phyloP scores from a whole-genome alignment of 2,329 filamentous ascomycete species.

The Erysiphe neolycopersici region DNA sequence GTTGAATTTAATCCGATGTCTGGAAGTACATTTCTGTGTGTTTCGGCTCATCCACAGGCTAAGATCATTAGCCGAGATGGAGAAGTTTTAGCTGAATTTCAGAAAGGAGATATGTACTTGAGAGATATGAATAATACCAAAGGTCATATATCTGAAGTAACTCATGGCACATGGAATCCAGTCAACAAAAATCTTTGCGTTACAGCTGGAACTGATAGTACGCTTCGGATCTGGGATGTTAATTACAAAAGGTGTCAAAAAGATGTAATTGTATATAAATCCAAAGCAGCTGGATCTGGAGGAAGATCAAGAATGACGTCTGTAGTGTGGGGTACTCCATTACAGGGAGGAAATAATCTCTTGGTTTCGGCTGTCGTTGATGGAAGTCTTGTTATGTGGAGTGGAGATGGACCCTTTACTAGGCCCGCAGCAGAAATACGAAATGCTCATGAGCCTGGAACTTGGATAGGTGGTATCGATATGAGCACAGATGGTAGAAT shows the following conservation, averaged over 20 bases:
- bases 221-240: conserved; percentile 86
- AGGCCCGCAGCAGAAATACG: conserved; percentile 61
- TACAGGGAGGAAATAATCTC: conserved; percentile 52
- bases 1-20: conserved; percentile 66
- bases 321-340: conserved; percentile 56
- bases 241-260: conserved; percentile 77
- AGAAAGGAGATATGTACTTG: conserved; percentile 96
- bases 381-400: conserved; percentile 76
- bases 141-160: conserved; percentile 80
- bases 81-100: conserved; percentile 60
- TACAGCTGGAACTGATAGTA: conserved; percentile 86
- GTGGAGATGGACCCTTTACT: conserved; percentile 62
- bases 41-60: conserved; percentile 72
- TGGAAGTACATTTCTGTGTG: conserved; percentile 56
- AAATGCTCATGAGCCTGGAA: conserved; percentile 56
- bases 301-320: conserved; percentile 86
- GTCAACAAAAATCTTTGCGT: conserved; percentile 61
- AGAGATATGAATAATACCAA: conserved; percentile 96
- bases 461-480: conserved; percentile 80
- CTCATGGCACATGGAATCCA: conserved; percentile 75
- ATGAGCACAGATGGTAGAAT: conserved; percentile 77
- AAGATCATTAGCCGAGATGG: conserved; percentile 78
- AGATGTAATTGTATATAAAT: conserved; percentile 90
- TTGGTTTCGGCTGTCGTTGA: conserved; percentile 67
- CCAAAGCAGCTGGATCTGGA: conserved; percentile 60